phyloP scores from a whole-genome alignment of 208 protist species.

The Crithidia thermophila region DNA sequence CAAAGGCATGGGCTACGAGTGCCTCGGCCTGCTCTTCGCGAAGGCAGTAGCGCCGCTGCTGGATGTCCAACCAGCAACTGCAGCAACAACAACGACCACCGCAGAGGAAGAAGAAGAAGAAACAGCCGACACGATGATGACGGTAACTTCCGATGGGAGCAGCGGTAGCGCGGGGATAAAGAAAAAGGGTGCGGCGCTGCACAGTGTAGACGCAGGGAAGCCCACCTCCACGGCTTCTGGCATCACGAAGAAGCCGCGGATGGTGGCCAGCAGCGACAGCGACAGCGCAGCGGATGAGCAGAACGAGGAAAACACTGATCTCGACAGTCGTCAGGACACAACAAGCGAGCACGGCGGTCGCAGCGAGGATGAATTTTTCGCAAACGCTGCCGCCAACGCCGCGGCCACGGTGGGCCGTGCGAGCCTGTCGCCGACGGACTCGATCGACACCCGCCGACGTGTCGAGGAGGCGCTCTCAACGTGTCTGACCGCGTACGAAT shows the following conservation, averaged over 20 bases:
- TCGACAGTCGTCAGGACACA: background rate
- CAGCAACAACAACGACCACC: background rate
- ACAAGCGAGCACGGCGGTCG: conserved; percentile 10
- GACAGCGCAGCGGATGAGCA: background rate
- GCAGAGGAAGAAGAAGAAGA: background rate
- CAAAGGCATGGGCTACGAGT: conserved; percentile 86
- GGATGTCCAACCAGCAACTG: conserved; percentile 7
- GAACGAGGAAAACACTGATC: conserved; percentile 5
- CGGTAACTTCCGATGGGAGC: too few relatives aligned
- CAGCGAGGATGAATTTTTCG: conserved; percentile 21
- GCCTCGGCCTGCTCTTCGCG: conserved; percentile 83
- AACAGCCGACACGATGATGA: too few relatives aligned
- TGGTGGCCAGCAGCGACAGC: conserved; percentile 4
- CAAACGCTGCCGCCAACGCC: conserved; percentile 14
- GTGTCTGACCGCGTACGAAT: conserved; percentile 84
- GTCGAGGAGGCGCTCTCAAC: conserved; percentile 54
- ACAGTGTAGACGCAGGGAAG: background rate
- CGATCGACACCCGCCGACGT: conserved; percentile 9
- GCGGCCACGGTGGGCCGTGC: conserved; percentile 28
- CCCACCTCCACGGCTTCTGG: background rate
- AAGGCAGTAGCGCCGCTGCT: conserved; percentile 81
- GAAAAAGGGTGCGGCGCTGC: too few relatives aligned
- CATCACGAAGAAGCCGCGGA: background rate
- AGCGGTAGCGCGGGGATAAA: too few relatives aligned
- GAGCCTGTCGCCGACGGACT: conserved; percentile 10